Evolutionary conservation across 2,329 filamentous ascomycete species (phyloP).

Genomic region (Plenodomus biglobosus): DNA sequence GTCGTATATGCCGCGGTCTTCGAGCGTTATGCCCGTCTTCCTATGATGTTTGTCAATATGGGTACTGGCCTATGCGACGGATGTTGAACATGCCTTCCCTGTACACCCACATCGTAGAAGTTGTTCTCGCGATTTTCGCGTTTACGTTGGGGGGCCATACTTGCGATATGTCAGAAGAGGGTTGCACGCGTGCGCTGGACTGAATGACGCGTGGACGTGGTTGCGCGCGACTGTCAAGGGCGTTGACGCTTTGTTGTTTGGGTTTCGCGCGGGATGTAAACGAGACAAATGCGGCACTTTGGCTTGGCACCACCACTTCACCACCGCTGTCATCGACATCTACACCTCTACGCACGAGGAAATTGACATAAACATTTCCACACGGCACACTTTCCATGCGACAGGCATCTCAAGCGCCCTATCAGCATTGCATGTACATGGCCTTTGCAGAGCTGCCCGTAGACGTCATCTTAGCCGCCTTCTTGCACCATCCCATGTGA

Average conservation of each 20-base stretch:
- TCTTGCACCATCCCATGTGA: neutral
- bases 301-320: conserved; percentile 6
- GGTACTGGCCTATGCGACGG: conserved; percentile 4
- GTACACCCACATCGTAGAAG: conserved; percentile 45
- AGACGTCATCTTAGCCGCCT: neutral
- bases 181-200: conserved; percentile 21
- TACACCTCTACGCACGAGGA: too few relatives aligned
- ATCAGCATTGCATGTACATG: neutral
- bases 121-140: conserved; percentile 46
- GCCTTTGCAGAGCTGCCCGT: neutral
- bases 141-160: conserved; percentile 40
- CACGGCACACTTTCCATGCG: too few relatives aligned
- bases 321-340: too few relatives aligned
- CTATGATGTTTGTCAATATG: conserved; percentile 51
- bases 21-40: conserved; percentile 83
- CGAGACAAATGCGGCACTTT: conserved; percentile 9
- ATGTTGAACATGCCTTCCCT: conserved; percentile 38
- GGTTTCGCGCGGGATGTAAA: conserved; percentile 19
- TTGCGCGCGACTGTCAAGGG: conserved; percentile 1
- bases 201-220: conserved; percentile 13
- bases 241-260: conserved; percentile 25
- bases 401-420: too few relatives aligned
- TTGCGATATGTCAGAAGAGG: neutral
- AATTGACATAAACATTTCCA: too few relatives aligned
- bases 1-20: conserved; percentile 78